phyloP scores from a whole-genome alignment of 2,329 filamentous ascomycete species.

The Macrophomina phaseolina region DNA sequence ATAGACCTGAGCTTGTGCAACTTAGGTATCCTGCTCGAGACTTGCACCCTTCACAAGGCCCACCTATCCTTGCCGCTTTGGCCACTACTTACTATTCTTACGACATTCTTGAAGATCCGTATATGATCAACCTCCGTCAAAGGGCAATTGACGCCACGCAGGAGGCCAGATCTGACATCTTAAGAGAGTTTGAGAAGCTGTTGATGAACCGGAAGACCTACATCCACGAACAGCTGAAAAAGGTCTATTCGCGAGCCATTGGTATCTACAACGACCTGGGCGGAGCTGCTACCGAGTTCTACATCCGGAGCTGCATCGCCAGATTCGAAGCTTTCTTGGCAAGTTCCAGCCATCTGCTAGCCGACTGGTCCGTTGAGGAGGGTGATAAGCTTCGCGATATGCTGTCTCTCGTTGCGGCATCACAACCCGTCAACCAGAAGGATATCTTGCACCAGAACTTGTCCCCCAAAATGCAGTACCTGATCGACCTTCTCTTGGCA shows the following conservation, averaged over 20 bases:
- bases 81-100: constrained; percentile 33
- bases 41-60: constrained; percentile 1
- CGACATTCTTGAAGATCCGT: constrained; percentile 48
- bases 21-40: constrained; percentile 32
- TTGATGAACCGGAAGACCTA: constrained; percentile 42
- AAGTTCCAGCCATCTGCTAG: constrained; percentile 3
- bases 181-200: constrained; percentile 14
- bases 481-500: constrained; percentile 44
- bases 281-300: constrained; percentile 44
- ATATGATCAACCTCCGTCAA: constrained; percentile 41
- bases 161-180: constrained; percentile 29
- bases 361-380: constrained; percentile 38
- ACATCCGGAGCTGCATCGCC: constrained; percentile 44
- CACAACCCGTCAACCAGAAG: not conserved
- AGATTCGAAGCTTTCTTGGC: constrained; percentile 6
- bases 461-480: constrained; percentile 43
- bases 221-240: constrained; percentile 46
- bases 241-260: constrained; percentile 40
- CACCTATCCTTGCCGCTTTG: constrained; percentile 33
- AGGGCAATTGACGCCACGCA: constrained; percentile 35
- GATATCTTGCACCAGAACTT: constrained; percentile 25
- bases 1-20: constrained; percentile 64
- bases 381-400: constrained; percentile 39
- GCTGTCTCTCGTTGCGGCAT: constrained; percentile 3
- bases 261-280: constrained; percentile 48